phyloP scores from a whole-genome alignment of 805 yeast genomes.

The Candida succiphila region DNA sequence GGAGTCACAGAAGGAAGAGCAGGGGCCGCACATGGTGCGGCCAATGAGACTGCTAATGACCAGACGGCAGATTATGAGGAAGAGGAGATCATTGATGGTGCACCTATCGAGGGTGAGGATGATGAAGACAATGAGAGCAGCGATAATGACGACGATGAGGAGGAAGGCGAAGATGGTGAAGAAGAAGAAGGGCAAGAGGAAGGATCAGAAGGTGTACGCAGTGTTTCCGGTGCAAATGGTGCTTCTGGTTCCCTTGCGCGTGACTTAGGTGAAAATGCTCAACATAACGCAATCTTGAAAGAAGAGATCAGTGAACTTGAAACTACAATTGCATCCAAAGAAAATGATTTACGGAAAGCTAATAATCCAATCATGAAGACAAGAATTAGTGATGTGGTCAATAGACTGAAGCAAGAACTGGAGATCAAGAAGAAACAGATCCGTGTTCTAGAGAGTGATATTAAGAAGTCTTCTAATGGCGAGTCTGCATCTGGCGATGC shows the following conservation, averaged over 20 bases:
- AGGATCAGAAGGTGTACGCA: slow-evolving; percentile 30
- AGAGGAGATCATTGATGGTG: slow-evolving; percentile 37
- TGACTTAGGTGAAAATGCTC: slow-evolving; percentile 41
- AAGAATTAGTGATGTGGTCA: slow-evolving; percentile 75
- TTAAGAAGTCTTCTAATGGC: slow-evolving; percentile 13
- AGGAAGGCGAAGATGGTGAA: slow-evolving; percentile 37
- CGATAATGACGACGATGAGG: slow-evolving; percentile 34
- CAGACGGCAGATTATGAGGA: slow-evolving; percentile 32
- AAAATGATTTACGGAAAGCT: slow-evolving; percentile 60
- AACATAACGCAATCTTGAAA: slow-evolving; percentile 62
- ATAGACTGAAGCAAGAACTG: slow-evolving; percentile 68
- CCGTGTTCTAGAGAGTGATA: slow-evolving; percentile 19
- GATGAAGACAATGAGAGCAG: slow-evolving; percentile 38
- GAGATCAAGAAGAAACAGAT: slow-evolving; percentile 71
- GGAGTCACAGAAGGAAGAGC: slow-evolving; percentile 32
- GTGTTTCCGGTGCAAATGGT: no score
- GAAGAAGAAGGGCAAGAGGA: slow-evolving; percentile 33
- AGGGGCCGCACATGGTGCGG: slow-evolving; percentile 24
- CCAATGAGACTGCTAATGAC: slow-evolving; percentile 16
- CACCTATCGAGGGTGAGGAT: slow-evolving; percentile 30
- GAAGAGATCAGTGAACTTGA: slow-evolving; percentile 85
- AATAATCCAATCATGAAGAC: slow-evolving; percentile 78
- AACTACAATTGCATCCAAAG: slow-evolving; percentile 64
- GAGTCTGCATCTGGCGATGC: slow-evolving; percentile 14
- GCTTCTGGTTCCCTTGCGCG: slow-evolving; percentile 1